These are phyloP conservation scores for Vaccinium vitisidaea DNA, from an alignment of 148 eudicot genomes.

Conservation along the genomic window DNA sequence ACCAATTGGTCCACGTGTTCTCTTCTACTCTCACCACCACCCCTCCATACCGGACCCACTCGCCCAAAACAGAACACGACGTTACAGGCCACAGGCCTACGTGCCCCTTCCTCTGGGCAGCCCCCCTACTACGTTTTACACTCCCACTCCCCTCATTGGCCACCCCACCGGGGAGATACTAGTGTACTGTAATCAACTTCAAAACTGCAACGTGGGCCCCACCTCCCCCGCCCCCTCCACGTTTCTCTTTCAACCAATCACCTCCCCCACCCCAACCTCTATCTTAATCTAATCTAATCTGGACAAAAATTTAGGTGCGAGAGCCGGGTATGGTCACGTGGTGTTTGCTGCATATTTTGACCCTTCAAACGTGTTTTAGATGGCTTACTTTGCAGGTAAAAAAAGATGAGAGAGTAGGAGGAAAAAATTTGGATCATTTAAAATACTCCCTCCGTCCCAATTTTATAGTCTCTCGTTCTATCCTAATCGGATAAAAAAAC, in stretches of 20 bases:
- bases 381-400: too few species aligned
- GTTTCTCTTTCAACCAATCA: conserved; percentile 26
- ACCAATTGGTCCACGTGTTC: conserved; percentile 12
- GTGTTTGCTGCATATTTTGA: too few species aligned
- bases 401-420: too few species aligned
- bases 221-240: conserved; percentile 10
- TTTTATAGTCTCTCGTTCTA: too few species aligned
- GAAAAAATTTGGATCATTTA: too few species aligned
- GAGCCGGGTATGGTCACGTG: too few species aligned
- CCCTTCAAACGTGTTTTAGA: too few species aligned
- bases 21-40: not conserved
- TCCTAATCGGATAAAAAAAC: too few species aligned
- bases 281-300: too few species aligned
- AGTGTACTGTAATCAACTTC: not conserved
- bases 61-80: conserved; percentile 11
- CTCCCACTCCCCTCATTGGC: conserved; percentile 22
- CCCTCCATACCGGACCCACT: not conserved
- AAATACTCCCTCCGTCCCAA: too few species aligned
- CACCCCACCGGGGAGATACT: not conserved
- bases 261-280: not conserved
- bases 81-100: conserved; percentile 17
- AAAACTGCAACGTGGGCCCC: conserved; percentile 2
- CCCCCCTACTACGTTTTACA: conserved; percentile 12
- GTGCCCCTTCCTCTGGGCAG: conserved; percentile 23
- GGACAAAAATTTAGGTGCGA: too few species aligned